Evolutionary conservation across 1,139 yeast species (phyloP).

Genomic region (Blastobotrys illinoisensis): DNA sequence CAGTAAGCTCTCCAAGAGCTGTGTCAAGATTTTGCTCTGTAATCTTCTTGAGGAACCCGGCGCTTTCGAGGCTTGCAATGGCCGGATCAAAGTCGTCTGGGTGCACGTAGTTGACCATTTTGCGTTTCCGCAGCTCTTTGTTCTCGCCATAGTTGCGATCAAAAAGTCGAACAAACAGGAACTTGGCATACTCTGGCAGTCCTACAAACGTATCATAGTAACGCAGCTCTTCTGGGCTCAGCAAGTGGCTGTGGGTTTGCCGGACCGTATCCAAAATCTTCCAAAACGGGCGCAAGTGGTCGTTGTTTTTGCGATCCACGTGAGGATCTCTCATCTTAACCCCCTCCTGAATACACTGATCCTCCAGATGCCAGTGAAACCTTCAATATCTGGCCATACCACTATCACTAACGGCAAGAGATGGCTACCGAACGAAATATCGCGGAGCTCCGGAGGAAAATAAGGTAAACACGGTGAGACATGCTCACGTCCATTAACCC

Average conservation of each 20-base stretch:
- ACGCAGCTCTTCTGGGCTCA: conserved; percentile 2
- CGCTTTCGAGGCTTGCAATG: conserved; percentile 2
- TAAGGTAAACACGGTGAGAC: neutral
- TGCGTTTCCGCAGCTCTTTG: conserved; percentile 6
- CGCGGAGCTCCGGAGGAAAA: neutral
- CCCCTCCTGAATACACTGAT: neutral
- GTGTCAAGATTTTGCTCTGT: conserved; percentile 6
- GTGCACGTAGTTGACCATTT: conserved; percentile 9
- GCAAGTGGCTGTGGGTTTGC: conserved; percentile 5
- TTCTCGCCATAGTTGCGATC: conserved; percentile 11
- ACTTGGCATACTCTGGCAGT: conserved; percentile 7
- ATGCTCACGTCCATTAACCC: neutral
- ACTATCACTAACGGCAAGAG: too few species aligned
- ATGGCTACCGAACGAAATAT: neutral
- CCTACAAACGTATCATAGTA: conserved; percentile 3
- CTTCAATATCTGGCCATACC: too few species aligned
- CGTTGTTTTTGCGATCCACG: conserved; percentile 8
- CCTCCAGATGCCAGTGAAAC: neutral
- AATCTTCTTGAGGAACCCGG: conserved; percentile 4
- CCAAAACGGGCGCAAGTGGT: conserved; percentile 11
- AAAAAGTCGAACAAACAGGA: conserved; percentile 11
- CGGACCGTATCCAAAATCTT: conserved; percentile 7
- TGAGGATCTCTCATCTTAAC: conserved; percentile 4
- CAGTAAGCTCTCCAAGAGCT: conserved; percentile 7
- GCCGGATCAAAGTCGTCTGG: conserved; percentile 3